A percentile compares a stretch with the other conserved stretches of the same genome.
These are phyloP conservation scores for Alternaria infectoria DNA, from an alignment of 2,329 filamentous ascomycete genomes.

Conservation along the genomic window DNA sequence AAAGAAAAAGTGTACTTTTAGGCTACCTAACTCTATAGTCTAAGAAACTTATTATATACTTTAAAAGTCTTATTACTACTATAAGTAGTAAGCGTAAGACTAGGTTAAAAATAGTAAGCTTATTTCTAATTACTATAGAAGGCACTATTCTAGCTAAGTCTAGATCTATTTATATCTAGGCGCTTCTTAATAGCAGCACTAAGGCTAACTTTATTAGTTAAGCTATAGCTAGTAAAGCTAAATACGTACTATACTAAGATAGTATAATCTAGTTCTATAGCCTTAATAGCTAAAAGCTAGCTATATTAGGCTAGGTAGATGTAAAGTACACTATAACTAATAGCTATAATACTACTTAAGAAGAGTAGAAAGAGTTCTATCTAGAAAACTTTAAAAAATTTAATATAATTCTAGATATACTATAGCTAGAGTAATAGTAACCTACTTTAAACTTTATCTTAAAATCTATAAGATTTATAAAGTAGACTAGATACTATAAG, in stretches of 20 bases:
- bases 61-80: no score
- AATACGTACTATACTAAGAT: no score
- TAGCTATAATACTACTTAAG: neutral
- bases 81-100: no score
- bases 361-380: neutral
- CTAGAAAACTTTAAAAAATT: neutral
- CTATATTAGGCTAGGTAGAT: no score
- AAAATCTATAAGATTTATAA: neutral
- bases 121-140: neutral
- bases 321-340: neutral
- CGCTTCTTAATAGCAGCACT: neutral
- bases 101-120: neutral
- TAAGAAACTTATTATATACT: neutral
- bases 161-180: neutral
- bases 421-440: neutral
- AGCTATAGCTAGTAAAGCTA: neutral
- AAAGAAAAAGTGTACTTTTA: neutral
- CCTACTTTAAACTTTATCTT: neutral
- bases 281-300: no score
- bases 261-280: no score
- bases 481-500: no score
- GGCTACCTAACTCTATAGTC: neutral
- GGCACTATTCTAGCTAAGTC: neutral
- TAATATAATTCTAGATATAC: neutral
- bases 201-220: neutral